Conservation (phyloP, 768 basidiomycete species). For the Naganishia vaughanmartiniae region DNA sequence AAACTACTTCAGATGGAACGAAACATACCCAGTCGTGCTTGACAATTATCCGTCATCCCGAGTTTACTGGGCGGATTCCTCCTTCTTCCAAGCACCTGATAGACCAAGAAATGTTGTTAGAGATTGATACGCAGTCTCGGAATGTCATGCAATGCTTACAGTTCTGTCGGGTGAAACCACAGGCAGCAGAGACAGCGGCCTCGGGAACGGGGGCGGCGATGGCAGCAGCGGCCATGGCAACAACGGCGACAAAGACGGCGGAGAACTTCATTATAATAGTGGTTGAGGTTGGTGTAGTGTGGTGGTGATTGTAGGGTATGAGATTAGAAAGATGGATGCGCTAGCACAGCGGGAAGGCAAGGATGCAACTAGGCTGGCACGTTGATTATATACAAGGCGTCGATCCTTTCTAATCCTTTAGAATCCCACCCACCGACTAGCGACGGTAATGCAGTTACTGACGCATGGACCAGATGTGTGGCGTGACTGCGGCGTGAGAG, state of each 20-base stretch:
- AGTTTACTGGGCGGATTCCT: slow-evolving; percentile 11
- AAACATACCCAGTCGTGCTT: neutral
- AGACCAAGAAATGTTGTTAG: neutral
- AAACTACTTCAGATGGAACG: neutral
- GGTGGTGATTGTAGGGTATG: neutral
- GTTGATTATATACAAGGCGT: slow-evolving; percentile 22
- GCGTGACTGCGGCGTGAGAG: neutral
- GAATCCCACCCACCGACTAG: neutral
- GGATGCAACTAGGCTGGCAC: neutral
- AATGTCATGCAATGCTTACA: slow-evolving; percentile 31
- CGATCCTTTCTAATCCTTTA: neutral
- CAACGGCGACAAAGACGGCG: slow-evolving; percentile 39
- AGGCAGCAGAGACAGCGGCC: slow-evolving; percentile 30
- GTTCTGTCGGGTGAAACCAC: slow-evolving; percentile 29
- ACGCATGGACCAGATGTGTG: slow-evolving; percentile 19
- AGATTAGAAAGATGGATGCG: slow-evolving; percentile 6
- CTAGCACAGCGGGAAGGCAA: neutral
- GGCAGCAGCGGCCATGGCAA: slow-evolving; percentile 39
- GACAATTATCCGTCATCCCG: neutral
- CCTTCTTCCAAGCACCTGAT: slow-evolving; percentile 29
- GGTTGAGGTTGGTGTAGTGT: neutral
- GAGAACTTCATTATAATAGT: slow-evolving; percentile 43
- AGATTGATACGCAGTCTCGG: neutral
- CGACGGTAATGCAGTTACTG: slow-evolving; percentile 17
- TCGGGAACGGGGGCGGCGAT: slow-evolving; percentile 43